These are phyloP conservation scores for Bombardia bombarda DNA, from an alignment of 495 filamentous ascomycete genomes.

Conservation along the genomic window DNA sequence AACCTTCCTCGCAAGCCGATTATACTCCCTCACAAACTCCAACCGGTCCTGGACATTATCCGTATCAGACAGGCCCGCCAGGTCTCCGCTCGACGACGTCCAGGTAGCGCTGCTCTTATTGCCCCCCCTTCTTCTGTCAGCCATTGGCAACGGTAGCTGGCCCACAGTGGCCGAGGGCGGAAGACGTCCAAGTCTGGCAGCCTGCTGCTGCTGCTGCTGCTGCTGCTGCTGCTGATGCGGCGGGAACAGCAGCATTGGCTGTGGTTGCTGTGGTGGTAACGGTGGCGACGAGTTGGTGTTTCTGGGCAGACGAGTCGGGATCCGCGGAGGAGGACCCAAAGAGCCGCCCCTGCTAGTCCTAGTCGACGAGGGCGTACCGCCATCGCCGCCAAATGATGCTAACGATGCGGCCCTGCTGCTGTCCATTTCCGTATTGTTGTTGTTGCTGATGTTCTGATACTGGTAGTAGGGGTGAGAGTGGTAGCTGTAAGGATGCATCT, in stretches of 20 bases:
- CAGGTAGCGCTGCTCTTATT: conserved; percentile 33
- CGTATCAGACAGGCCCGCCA: conserved; percentile 22
- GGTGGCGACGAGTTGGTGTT: neutral
- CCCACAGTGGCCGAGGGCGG: conserved; percentile 11
- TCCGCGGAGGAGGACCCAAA: neutral
- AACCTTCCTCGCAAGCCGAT: conserved; percentile 45
- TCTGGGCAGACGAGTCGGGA: conserved; percentile 1
- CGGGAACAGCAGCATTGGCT: too few species aligned
- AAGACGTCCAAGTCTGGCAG: conserved; percentile 1
- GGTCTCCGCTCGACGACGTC: conserved; percentile 35
- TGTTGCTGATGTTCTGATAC: too few species aligned
- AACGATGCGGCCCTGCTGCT: conserved; percentile 4
- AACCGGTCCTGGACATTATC: conserved; percentile 34
- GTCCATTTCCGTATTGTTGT: too few species aligned
- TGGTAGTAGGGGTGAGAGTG: neutral
- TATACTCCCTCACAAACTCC: conserved; percentile 44
- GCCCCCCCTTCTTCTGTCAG: conserved; percentile 5
- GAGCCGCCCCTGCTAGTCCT: conserved; percentile 7
- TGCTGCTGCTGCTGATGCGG: neutral
- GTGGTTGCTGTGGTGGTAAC: too few species aligned
- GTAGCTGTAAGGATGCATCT: neutral
- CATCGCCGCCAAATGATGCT: conserved; percentile 3
- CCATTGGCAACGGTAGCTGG: conserved; percentile 10
- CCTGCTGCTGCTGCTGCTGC: neutral
- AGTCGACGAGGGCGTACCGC: too few species aligned